phyloP scores from a whole-genome alignment of 164 flowering plant genomes.

The Stephania cephalantha region DNA sequence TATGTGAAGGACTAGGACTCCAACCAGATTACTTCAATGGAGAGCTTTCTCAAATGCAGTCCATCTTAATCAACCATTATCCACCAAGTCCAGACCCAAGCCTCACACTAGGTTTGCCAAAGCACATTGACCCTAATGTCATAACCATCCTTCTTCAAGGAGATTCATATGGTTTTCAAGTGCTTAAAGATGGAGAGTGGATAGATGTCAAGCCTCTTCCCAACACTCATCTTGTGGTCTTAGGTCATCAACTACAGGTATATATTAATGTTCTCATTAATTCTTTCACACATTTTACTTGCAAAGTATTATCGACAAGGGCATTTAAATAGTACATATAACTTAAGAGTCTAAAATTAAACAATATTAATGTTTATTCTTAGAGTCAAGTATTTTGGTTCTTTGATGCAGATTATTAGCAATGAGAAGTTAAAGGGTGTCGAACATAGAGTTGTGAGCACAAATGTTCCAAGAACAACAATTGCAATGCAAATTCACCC shows the following conservation, averaged over 20 bases:
- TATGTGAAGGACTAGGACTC: conserved; percentile 37
- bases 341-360: no score
- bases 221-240: conserved; percentile 22
- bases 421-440: background rate
- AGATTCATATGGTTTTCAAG: conserved; percentile 34
- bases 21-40: conserved; percentile 20
- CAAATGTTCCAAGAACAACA: background rate
- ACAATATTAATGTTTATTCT: no score
- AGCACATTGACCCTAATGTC: conserved; percentile 33
- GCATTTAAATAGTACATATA: no score
- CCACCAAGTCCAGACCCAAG: conserved; percentile 48
- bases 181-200: conserved; percentile 30
- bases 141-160: conserved; percentile 36
- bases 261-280: background rate
- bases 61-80: conserved; percentile 26
- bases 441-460: background rate
- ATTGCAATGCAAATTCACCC: background rate
- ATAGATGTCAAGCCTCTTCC: conserved; percentile 23
- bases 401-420: conserved; percentile 6
- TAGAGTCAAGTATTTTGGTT: background rate
- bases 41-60: conserved; percentile 16
- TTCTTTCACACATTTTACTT: no score
- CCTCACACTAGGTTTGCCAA: conserved; percentile 33
- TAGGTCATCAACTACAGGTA: conserved; percentile 25
- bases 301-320: no score